Evolutionary conservation across 225 moss, liverwort and hornwort species (phyloP).

Genomic region (Physcomitrellopsis africana): DNA sequence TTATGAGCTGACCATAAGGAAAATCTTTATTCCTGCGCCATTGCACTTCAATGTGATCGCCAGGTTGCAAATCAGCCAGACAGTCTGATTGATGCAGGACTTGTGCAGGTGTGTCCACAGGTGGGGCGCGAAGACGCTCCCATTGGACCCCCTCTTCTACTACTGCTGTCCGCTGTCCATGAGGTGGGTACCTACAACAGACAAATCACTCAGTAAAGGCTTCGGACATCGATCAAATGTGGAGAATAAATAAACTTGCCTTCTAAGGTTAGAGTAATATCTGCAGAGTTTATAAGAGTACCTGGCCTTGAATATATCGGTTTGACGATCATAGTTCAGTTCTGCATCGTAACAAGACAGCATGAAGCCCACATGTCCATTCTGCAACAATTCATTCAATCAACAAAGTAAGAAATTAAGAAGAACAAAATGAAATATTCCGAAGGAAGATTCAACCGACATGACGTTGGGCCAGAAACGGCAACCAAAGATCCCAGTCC

Average conservation of each 20-base stretch:
- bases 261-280: neutral
- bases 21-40: slow-evolving; percentile 96
- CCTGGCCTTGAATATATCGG: slow-evolving; percentile 93
- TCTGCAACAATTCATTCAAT: slow-evolving; percentile 61
- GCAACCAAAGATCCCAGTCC: too few species aligned
- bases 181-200: slow-evolving; percentile 76
- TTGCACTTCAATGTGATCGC: slow-evolving; percentile 97
- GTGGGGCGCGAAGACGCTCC: slow-evolving; percentile 82
- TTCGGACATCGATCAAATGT: neutral
- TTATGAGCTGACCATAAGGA: slow-evolving; percentile 64
- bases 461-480: too few species aligned
- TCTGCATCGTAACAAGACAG: slow-evolving; percentile 96
- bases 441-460: too few species aligned
- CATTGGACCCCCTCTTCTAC: slow-evolving; percentile 87
- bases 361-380: slow-evolving; percentile 97
- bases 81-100: slow-evolving; percentile 85
- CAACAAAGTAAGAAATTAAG: neutral
- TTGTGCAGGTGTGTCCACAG: slow-evolving; percentile 79
- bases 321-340: slow-evolving; percentile 83
- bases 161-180: slow-evolving; percentile 78
- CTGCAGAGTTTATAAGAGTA: slow-evolving; percentile 25
- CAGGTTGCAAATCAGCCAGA: slow-evolving; percentile 72
- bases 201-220: neutral
- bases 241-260: neutral
- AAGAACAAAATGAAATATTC: neutral